Conservation (phyloP, 495 filamentous ascomycete genomes). For the Cercophora scortea region DNA sequence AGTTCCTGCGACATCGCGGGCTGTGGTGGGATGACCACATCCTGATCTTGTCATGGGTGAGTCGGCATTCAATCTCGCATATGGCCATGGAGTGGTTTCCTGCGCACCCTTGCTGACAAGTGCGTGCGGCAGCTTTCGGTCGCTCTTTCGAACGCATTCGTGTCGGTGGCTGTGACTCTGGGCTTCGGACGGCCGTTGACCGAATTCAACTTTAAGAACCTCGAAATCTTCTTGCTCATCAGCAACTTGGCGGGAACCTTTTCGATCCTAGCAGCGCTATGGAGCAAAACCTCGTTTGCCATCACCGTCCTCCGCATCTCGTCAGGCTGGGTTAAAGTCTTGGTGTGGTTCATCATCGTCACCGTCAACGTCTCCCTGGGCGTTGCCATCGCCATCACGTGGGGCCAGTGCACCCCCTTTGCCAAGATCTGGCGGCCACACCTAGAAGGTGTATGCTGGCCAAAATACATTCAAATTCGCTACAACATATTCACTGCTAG, state of each 20-base stretch:
- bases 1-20: slow-evolving; percentile 20
- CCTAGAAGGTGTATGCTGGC: slow-evolving; percentile 26
- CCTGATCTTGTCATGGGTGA: slow-evolving; percentile 31
- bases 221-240: slow-evolving; percentile 18
- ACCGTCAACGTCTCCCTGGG: slow-evolving; percentile 25
- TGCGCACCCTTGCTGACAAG: background rate
- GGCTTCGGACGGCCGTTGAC: slow-evolving; percentile 20
- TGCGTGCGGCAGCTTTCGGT: slow-evolving; percentile 6
- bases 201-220: slow-evolving; percentile 15
- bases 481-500: slow-evolving; percentile 28
- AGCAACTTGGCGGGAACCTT: slow-evolving; percentile 23
- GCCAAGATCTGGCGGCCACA: slow-evolving; percentile 21
- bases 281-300: slow-evolving; percentile 29
- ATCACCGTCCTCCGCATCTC: slow-evolving; percentile 29
- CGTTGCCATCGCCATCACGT: slow-evolving; percentile 22
- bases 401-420: slow-evolving; percentile 26
- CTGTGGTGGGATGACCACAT: slow-evolving; percentile 32
- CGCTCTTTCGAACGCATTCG: slow-evolving; percentile 56
- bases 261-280: slow-evolving; percentile 24
- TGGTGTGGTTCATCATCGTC: slow-evolving; percentile 30
- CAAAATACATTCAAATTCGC: slow-evolving; percentile 16
- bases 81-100: too few species aligned
- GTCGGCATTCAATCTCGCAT: slow-evolving; percentile 1
- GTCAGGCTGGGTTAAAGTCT: slow-evolving; percentile 15
- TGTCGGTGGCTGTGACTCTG: slow-evolving; percentile 38